Evolutionary conservation across 345 rosid genomes (phyloP).

Genomic region (Viola odorata): DNA sequence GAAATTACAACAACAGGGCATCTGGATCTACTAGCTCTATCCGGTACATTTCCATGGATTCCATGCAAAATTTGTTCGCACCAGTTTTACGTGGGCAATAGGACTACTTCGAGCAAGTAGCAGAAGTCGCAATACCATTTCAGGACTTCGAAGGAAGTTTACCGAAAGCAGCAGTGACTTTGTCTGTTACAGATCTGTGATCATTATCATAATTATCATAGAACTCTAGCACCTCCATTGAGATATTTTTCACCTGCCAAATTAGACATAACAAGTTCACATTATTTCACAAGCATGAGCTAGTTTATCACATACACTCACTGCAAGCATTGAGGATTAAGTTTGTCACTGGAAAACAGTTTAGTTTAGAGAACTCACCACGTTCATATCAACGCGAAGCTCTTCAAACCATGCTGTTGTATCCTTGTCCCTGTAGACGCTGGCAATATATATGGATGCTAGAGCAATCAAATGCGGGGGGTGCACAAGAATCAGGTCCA

Average conservation of each 20-base stretch:
- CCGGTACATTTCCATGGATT: neutral
- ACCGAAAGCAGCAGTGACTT: slow-evolving; percentile 31
- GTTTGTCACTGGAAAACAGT: neutral
- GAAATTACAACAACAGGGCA: neutral
- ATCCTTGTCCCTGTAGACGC: slow-evolving; percentile 70
- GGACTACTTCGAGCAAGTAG: neutral
- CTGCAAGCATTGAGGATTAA: too few species aligned
- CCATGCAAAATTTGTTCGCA: neutral
- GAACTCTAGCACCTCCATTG: slow-evolving; percentile 57
- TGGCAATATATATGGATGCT: slow-evolving; percentile 88
- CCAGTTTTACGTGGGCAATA: neutral
- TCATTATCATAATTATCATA: slow-evolving; percentile 26
- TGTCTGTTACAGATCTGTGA: slow-evolving; percentile 34
- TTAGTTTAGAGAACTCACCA: slow-evolving; percentile 44
- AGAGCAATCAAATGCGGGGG: slow-evolving; percentile 85
- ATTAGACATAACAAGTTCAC: neutral
- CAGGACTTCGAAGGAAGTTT: slow-evolving; percentile 56
- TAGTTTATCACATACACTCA: too few species aligned
- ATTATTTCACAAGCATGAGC: neutral
- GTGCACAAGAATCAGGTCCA: slow-evolving; percentile 85
- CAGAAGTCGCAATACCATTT: slow-evolving; percentile 2
- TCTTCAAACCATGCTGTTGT: slow-evolving; percentile 94
- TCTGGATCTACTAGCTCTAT: too few species aligned
- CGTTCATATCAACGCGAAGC: slow-evolving; percentile 93
- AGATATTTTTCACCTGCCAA: slow-evolving; percentile 50